Evolutionary conservation across 129 eudicot species (phyloP).

Genomic region (Flaveria sonorensis): DNA sequence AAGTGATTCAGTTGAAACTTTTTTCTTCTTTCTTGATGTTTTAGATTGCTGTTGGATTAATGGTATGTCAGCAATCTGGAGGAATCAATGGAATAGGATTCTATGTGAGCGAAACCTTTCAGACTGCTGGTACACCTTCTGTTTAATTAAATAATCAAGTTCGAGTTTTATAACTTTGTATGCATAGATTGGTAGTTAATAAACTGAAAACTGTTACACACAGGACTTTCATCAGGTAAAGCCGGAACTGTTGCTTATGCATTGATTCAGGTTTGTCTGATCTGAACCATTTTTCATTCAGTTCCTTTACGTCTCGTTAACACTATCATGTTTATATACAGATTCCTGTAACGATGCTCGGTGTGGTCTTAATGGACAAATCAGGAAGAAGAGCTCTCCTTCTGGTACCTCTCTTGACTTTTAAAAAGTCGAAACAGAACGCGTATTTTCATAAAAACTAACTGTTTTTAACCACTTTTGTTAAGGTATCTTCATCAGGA

Average conservation of each 20-base stretch:
- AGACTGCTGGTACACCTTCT: slow-evolving; percentile 62
- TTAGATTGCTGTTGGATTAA: slow-evolving; percentile 89
- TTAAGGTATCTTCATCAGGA: slow-evolving; percentile 72
- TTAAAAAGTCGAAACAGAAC: slow-evolving; percentile 9
- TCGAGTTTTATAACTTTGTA: neutral
- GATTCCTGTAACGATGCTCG: slow-evolving; percentile 79
- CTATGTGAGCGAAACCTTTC: slow-evolving; percentile 73
- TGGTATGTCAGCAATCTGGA: slow-evolving; percentile 82
- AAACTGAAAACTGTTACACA: slow-evolving; percentile 12
- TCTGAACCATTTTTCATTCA: neutral
- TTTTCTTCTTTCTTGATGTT: slow-evolving; percentile 17
- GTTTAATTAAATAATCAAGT: neutral
- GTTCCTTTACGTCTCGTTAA: neutral
- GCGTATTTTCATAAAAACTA: neutral
- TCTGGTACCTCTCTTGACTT: slow-evolving; percentile 37
- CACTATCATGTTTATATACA: slow-evolving; percentile 23
- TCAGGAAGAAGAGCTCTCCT: slow-evolving; percentile 83
- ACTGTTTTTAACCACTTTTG: neutral
- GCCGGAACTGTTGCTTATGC: slow-evolving; percentile 74
- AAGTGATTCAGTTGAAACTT: too few species aligned
- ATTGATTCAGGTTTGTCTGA: slow-evolving; percentile 58
- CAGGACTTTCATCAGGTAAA: slow-evolving; percentile 74
- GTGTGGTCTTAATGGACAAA: slow-evolving; percentile 77
- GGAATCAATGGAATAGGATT: slow-evolving; percentile 91
- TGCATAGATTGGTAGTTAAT: neutral